Evolutionary conservation across 441 rosid genomes (phyloP), one percentile per base, ranked within the genome.

Genomic region (Raphanus hybrid): DNA sequence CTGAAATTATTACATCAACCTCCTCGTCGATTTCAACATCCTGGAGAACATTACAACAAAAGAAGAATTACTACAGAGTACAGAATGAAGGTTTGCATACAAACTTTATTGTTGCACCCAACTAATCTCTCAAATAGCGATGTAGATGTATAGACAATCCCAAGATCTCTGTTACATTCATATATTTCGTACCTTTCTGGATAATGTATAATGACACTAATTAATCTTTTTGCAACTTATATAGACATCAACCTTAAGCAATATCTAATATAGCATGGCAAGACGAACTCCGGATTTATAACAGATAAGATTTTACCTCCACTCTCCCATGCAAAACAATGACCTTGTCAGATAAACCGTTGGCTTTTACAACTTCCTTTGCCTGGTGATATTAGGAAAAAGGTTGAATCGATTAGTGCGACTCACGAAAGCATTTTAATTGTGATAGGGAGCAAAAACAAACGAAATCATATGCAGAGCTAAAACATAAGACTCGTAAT

Each of bases 1-100:
- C 97, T 29, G 99, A 96, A 71, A 96, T 84, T 78, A 93, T 93
- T 66, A 92, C 97, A 84, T 96, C 99, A 80, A 96, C 99, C 82
- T 88, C 90, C 87, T 96, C 98, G 26, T 86, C 83, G 72, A 93
- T 93, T 82, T 92, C 91, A 82, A 96, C 95, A 86, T 96, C 99
- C 98, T 96, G 90, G 72, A 75, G 67, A 73, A 75, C 11, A 69
- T 80, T 26, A 76, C 71, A 83, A 68, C 43, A 32, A 59, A 71
- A 52, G 4, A 66, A 35, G 1, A 65, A 27, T 18, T 66, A 78
- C 12, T 70, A 67, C 16, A 60, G 12, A 58, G 37, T 70, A 67
- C 16, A 60, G 12, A 58, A 48, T 41, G 43, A 65, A 23, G 54
- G 35, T 8, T 70, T 60, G 35, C 67, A 23, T 16, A 74, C 55